A percentile compares a stretch with the other conserved stretches of the same genome.
These are phyloP conservation scores for Sclerotinia sclerotiorum DNA, from an alignment of 2,329 filamentous ascomycete genomes.

Conservation along the genomic window DNA sequence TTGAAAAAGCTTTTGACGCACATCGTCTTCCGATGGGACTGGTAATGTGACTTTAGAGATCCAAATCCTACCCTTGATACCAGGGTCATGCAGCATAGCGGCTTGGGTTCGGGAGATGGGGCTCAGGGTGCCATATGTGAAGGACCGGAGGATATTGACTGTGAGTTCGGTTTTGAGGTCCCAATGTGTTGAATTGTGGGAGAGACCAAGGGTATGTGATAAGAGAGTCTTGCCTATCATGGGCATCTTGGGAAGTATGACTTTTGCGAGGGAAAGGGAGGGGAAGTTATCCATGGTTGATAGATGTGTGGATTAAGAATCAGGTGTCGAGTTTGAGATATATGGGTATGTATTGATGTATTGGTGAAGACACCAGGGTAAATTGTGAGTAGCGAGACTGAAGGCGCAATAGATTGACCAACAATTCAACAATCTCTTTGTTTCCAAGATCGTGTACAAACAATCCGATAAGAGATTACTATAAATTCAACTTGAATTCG, in stretches of 20 bases:
- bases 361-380: neutral
- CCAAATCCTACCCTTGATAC: slow-evolving; percentile 80
- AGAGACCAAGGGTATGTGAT: slow-evolving; percentile 64
- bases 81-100: slow-evolving; percentile 58
- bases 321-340: slow-evolving; percentile 38
- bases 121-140: slow-evolving; percentile 47
- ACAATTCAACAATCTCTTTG: neutral
- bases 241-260: slow-evolving; percentile 55
- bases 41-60: slow-evolving; percentile 68
- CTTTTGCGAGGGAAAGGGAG: slow-evolving; percentile 33
- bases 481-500: neutral
- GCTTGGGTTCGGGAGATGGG: slow-evolving; percentile 63
- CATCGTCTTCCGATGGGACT: slow-evolving; percentile 54
- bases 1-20: slow-evolving; percentile 56
- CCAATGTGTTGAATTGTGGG: slow-evolving; percentile 71
- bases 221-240: slow-evolving; percentile 60
- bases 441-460: neutral
- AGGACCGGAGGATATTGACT: slow-evolving; percentile 67
- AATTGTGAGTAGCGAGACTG: too few relatives aligned
- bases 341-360: neutral
- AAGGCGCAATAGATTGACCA: neutral
- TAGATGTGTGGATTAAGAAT: neutral
- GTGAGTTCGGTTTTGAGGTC: slow-evolving; percentile 74
- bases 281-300: slow-evolving; percentile 39
- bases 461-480: neutral